phyloP scores from a whole-genome alignment of 257 asterid species.

The Orobanche coerulescens region DNA sequence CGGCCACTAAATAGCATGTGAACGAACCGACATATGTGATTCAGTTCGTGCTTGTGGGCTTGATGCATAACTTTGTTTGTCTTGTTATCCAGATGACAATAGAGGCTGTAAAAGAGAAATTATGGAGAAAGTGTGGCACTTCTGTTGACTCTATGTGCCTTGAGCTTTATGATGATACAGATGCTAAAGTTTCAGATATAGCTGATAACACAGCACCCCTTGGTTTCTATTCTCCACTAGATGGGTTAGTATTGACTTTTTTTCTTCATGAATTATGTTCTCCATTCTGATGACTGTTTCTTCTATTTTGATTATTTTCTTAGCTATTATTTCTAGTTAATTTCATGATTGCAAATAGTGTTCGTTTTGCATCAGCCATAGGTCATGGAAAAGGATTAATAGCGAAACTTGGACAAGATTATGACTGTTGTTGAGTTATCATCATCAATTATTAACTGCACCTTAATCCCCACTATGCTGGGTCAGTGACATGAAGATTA shows the following conservation, averaged over 20 bases:
- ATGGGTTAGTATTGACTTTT: constrained; percentile 47
- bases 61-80: constrained; percentile 11
- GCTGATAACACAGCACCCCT: constrained; percentile 53
- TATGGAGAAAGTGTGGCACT: constrained; percentile 93
- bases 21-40: no score
- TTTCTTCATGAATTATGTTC: neutral
- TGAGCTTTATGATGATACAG: constrained; percentile 77
- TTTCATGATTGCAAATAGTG: neutral
- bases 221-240: constrained; percentile 85
- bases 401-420: neutral
- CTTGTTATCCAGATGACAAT: constrained; percentile 54
- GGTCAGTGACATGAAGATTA: no score
- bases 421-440: neutral
- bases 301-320: no score
- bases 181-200: constrained; percentile 55
- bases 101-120: constrained; percentile 82
- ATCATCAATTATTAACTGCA: no score
- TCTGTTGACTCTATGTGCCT: constrained; percentile 73
- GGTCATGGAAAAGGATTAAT: neutral
- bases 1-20: neutral
- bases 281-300: neutral
- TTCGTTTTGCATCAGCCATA: neutral
- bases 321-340: neutral
- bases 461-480: no score
- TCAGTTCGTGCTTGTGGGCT: constrained; percentile 13